phyloP scores from a whole-genome alignment of 495 filamentous ascomycete species.

The Oidiodendron maius region DNA sequence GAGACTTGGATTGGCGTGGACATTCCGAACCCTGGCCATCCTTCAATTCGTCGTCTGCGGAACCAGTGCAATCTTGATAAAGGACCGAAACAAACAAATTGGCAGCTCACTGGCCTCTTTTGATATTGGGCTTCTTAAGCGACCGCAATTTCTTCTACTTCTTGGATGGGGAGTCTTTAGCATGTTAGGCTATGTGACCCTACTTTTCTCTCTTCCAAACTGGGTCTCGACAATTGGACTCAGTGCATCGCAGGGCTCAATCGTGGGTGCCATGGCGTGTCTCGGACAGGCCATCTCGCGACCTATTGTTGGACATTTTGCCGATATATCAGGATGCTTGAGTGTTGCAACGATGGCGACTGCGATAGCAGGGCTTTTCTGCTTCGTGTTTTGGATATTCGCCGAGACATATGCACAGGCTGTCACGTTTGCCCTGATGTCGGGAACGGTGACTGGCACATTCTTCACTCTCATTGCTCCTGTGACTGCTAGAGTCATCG shows the following conservation, averaged over 20 bases:
- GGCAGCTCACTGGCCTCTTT: too few relatives aligned
- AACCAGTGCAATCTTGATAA: too few relatives aligned
- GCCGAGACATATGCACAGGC: neutral
- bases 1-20: too few relatives aligned
- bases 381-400: conserved; percentile 4
- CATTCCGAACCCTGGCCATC: too few relatives aligned
- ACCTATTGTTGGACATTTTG: conserved; percentile 53
- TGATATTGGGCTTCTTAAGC: neutral
- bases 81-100: too few relatives aligned
- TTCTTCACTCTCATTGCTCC: neutral
- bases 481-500: neutral
- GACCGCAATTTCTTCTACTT: conserved; percentile 45
- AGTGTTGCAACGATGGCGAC: conserved; percentile 34
- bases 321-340: conserved; percentile 53
- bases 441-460: neutral
- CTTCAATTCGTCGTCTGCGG: too few relatives aligned
- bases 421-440: neutral
- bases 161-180: conserved; percentile 58
- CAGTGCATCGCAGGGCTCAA: conserved; percentile 50
- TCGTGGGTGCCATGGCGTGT: conserved; percentile 59
- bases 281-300: conserved; percentile 54
- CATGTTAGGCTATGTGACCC: conserved; percentile 57
- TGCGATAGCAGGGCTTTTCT: neutral
- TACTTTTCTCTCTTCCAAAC: conserved; percentile 57
- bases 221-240: conserved; percentile 54